Evolutionary conservation across 257 asterid species (phyloP).

Genomic region (Nicotiana noctiflora): DNA sequence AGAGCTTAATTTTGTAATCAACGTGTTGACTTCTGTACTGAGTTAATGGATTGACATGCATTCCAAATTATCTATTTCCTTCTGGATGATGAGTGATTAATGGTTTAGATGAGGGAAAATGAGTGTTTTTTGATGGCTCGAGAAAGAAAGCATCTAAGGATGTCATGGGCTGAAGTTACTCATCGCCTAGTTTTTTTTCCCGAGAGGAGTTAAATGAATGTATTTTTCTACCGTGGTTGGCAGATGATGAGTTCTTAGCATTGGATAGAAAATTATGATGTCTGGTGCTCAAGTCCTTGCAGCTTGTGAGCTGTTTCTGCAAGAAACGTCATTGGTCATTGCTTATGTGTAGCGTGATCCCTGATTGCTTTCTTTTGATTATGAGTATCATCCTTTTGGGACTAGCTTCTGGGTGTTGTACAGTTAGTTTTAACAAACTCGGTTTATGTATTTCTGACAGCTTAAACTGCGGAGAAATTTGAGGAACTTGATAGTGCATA

Average conservation of each 20-base stretch:
- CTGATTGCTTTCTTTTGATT: not conserved
- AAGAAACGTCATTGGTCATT: not conserved
- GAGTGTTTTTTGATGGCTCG: not conserved
- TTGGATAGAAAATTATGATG: not conserved
- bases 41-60: not conserved
- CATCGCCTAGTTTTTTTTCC: not conserved
- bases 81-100: not conserved
- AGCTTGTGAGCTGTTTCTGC: not conserved
- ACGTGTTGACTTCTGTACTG: not conserved
- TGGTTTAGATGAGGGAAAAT: not conserved
- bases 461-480: not conserved
- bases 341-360: not conserved
- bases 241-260: not conserved
- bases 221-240: not conserved
- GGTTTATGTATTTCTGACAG: not conserved
- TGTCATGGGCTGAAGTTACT: not conserved
- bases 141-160: not conserved
- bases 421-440: not conserved
- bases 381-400: not conserved
- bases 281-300: not conserved
- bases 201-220: not conserved
- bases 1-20: not conserved
- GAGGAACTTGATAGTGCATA: conserved; percentile 2
- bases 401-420: not conserved
- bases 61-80: not conserved